A percentile compares a stretch with the other conserved stretches of the same genome.
These are phyloP conservation scores for Wickerhamiella brachini DNA, from an alignment of 805 yeast species.

Conservation along the genomic window DNA sequence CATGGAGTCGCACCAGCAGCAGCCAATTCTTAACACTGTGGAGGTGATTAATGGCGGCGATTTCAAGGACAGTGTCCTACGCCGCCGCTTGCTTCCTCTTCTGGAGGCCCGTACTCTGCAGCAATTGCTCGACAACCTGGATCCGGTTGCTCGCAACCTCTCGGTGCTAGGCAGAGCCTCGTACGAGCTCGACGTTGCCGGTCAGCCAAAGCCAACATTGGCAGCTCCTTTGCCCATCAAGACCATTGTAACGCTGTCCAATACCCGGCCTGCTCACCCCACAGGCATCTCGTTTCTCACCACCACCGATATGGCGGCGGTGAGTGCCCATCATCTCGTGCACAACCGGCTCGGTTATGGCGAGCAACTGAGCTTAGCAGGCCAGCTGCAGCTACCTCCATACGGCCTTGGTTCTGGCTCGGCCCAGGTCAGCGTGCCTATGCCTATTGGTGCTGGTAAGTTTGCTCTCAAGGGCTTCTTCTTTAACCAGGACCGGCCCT, in stretches of 20 bases:
- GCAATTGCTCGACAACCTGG: slow-evolving; percentile 15
- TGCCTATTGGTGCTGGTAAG: slow-evolving; percentile 14
- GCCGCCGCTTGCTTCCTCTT: slow-evolving; percentile 19
- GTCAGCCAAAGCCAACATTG: background rate
- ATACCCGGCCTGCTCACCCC: slow-evolving; percentile 9
- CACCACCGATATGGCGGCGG: slow-evolving; percentile 8
- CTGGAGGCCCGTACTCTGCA: slow-evolving; percentile 16
- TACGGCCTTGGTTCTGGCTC: slow-evolving; percentile 14
- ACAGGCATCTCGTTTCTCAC: slow-evolving; percentile 6
- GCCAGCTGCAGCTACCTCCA: slow-evolving; percentile 12
- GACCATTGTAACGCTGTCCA: slow-evolving; percentile 11
- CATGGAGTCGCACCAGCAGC: slow-evolving; percentile 17
- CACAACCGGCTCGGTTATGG: slow-evolving; percentile 17
- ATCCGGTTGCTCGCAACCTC: slow-evolving; percentile 15
- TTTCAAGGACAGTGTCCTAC: slow-evolving; percentile 18
- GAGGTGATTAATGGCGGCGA: slow-evolving; percentile 20
- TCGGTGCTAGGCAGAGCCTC: slow-evolving; percentile 11
- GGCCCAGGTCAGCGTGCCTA: slow-evolving; percentile 10
- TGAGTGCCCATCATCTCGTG: slow-evolving; percentile 7
- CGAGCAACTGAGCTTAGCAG: slow-evolving; percentile 11
- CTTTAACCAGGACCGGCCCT: slow-evolving; percentile 40
- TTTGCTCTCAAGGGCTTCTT: slow-evolving; percentile 25
- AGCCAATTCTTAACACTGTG: slow-evolving; percentile 19
- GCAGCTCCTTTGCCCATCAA: slow-evolving; percentile 4
- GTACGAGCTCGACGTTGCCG: slow-evolving; percentile 7